Conservation (phyloP, 2,329 filamentous ascomycete species). For the Ceratocystis lukuohia region DNA sequence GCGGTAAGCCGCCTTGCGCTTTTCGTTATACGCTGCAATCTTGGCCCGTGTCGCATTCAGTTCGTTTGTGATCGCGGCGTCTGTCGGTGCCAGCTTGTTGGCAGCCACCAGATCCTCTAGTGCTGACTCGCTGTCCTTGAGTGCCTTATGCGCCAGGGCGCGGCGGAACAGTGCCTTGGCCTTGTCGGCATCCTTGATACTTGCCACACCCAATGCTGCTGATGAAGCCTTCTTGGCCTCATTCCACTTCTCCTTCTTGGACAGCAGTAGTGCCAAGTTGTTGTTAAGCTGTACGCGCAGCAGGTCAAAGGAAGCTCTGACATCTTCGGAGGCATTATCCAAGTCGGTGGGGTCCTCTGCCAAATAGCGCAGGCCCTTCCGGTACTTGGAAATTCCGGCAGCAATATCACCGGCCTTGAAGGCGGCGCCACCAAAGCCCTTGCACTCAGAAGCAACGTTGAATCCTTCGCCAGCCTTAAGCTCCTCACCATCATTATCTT, state of each 20-base stretch:
- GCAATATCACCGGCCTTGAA: conserved; percentile 67
- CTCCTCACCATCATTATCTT: conserved; percentile 52
- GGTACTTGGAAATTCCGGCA: conserved; percentile 76
- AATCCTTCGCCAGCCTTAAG: conserved; percentile 46
- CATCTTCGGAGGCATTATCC: conserved; percentile 56
- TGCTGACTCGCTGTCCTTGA: conserved; percentile 77
- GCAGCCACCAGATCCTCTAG: conserved; percentile 64
- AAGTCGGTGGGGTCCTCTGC: conserved; percentile 62
- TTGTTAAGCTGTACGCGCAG: conserved; percentile 78
- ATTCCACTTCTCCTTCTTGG: conserved; percentile 61
- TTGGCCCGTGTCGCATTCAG: conserved; percentile 65
- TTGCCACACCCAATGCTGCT: conserved; percentile 55
- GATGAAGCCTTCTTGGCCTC: conserved; percentile 59
- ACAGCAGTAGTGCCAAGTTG: conserved; percentile 74
- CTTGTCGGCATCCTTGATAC: conserved; percentile 59
- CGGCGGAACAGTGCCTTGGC: conserved; percentile 83
- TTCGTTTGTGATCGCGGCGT: conserved; percentile 63
- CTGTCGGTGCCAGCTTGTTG: conserved; percentile 57
- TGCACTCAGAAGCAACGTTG: conserved; percentile 71
- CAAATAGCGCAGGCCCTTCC: conserved; percentile 81
- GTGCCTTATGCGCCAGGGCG: conserved; percentile 56
- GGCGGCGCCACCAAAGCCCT: conserved; percentile 81
- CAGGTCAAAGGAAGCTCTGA: conserved; percentile 52
- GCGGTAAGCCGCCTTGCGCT: conserved; percentile 84
- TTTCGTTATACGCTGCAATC: conserved; percentile 58